Base-by-base conservation (phyloP, 2,329 filamentous ascomycete species). In the Parastagonospora nodorum region DNA sequence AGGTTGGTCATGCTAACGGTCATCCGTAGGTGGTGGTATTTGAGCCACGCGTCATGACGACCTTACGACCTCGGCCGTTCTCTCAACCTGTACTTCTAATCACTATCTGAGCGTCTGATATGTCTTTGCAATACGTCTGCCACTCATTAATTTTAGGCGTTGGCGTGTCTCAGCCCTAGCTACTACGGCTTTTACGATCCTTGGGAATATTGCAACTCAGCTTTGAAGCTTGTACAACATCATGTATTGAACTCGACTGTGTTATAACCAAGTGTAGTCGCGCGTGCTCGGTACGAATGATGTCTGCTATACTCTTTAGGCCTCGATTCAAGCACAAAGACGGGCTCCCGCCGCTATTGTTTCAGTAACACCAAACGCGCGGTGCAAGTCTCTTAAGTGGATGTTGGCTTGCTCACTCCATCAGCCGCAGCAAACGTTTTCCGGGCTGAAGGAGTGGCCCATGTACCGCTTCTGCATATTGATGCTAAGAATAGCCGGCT, bases 401-500 rank as follows among this genome's bases (percentile, higher is more conserved):
- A 33, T 12, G 30, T 31, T 42, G 30, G 45, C 51, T 54, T 52
- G 50, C 44, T 46, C 43, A 43, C 40, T 36, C 32, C 28, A 39
- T 40, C 28, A 47, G 35, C 44, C 37, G 43, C 31, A 57, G 48
- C 11, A 28, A 31, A 33, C n/a, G 31, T 42, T 48, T 47, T 46
- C 16, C 39, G 11, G 44, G 46, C 43, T 24, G 35, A 31, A 54
- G 48, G 36, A 47, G 49, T 56, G 48, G 53, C 5, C 19, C 19
- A 33, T 33, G 4, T 33, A 48, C 40, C 43, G 30, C 33, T 28
- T 40, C 33, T 42, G 27, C 33, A 31, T 37, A 8, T 33, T 35
- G 50, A 11, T 61, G 29, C 58, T 60, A 64, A 59, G 47, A 54
- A 60, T 64, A 64, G 38, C 49, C 27, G 28, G 30, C 58, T 61